Evolutionary conservation across 495 filamentous ascomycete genomes (phyloP), one percentile per base, ranked within the genome.

Genomic region (Aspergillus mulundensis): DNA sequence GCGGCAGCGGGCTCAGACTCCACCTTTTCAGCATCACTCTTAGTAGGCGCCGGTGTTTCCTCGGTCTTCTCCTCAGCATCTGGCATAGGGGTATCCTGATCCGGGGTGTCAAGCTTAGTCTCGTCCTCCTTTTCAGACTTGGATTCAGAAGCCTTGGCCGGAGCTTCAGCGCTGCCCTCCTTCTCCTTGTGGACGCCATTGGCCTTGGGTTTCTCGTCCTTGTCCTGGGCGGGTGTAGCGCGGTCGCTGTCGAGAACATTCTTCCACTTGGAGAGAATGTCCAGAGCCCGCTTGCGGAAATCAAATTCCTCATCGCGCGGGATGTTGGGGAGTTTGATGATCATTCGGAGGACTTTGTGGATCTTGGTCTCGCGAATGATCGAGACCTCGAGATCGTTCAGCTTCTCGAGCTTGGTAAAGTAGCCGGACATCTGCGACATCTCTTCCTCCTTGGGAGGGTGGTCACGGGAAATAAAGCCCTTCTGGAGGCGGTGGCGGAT

Each of bases 331-430:
- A 96, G 77, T 74, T 94, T 95, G 61, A 95, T 77, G 64, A 97
- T 93, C 39, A 84, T 89, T 73, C 90, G 92, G 44, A 96, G 78
- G 8, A 97, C 91, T 73, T 96, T 96, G 80, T 95, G 89, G 70
- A 96, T 95, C 77, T 95, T 95, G 32, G 91, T 96, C 5, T 68
- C 72, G 47, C 85, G 80, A 61, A 97, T 95, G 60, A 95, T 93
- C 60, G 81, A 83, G 14, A 88, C 88, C 59, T 96, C 92, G 19
- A 96, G 81, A 51, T 95, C 89, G 1, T 81, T 73, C 63, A 87
- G 84, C 3, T 72, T 81, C 68, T 97, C 92, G 5, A 97, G 80
- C 66, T 91, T 90, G 24, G 74, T 79, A 44, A 96, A 77, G 67
- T 85, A 91, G 16, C 85, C 83, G 7, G 87, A 85, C 90, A 96